Evolutionary conservation across 2,329 filamentous ascomycete genomes (phyloP).

Genomic region (Stagonosporopsis chrysanthemi): DNA sequence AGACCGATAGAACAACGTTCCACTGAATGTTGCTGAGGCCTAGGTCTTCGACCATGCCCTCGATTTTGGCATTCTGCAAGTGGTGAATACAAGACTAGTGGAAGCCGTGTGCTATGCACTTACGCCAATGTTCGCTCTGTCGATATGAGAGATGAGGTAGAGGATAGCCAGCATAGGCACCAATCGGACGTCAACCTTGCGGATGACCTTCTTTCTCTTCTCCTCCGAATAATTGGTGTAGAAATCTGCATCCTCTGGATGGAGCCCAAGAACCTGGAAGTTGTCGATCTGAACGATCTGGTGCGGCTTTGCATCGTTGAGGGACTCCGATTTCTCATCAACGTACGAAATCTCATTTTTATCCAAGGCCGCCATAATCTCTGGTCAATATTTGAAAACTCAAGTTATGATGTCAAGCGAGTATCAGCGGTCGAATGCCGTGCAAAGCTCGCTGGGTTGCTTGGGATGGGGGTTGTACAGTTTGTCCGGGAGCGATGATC

Average conservation of each 20-base stretch:
- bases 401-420: background rate
- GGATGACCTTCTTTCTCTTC: slow-evolving; percentile 54
- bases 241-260: slow-evolving; percentile 33
- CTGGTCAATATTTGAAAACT: background rate
- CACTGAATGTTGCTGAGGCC: slow-evolving; percentile 63
- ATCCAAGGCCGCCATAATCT: slow-evolving; percentile 26
- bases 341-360: slow-evolving; percentile 34
- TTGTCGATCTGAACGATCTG: slow-evolving; percentile 39
- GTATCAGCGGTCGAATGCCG: background rate
- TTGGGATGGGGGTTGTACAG: background rate
- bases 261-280: slow-evolving; percentile 35
- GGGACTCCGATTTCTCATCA: slow-evolving; percentile 32
- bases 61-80: slow-evolving; percentile 63
- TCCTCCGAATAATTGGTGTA: slow-evolving; percentile 49
- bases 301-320: slow-evolving; percentile 25
- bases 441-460: background rate
- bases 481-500: background rate
- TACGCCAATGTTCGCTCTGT: slow-evolving; percentile 68
- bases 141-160: slow-evolving; percentile 58
- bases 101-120: background rate
- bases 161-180: slow-evolving; percentile 53
- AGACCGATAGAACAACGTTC: slow-evolving; percentile 66
- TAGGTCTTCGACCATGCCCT: slow-evolving; percentile 67
- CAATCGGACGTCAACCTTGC: slow-evolving; percentile 36
- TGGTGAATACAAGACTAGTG: background rate